Conservation (phyloP, 495 filamentous ascomycete genomes). For the Aspergillus ellipticus region DNA sequence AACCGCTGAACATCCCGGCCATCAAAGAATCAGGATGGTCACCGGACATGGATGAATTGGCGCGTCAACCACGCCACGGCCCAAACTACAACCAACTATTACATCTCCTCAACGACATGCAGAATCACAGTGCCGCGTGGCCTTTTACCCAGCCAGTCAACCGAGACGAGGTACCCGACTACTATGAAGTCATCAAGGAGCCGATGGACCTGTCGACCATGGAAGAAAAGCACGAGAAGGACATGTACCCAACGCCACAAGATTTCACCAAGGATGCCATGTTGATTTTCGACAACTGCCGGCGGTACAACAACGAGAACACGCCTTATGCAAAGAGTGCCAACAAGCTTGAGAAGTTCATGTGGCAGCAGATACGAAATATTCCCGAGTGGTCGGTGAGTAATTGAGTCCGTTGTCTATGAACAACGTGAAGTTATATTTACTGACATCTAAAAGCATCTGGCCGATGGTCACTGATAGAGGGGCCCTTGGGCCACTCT, state of each 20-base stretch:
- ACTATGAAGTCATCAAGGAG: slow-evolving; percentile 97
- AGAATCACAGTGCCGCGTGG: slow-evolving; percentile 89
- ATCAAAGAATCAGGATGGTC: slow-evolving; percentile 93
- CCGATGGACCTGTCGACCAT: slow-evolving; percentile 97
- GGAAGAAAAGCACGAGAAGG: slow-evolving; percentile 92
- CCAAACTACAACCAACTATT: slow-evolving; percentile 93
- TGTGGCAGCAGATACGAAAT: slow-evolving; percentile 89
- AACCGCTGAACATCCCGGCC: slow-evolving; percentile 75
- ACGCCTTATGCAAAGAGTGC: slow-evolving; percentile 95
- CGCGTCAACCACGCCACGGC: slow-evolving; percentile 93
- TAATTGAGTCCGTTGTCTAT: slow-evolving; percentile 23
- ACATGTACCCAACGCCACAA: slow-evolving; percentile 85
- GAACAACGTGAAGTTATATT: slow-evolving; percentile 2
- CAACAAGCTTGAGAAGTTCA: slow-evolving; percentile 92
- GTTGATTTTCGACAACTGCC: slow-evolving; percentile 92
- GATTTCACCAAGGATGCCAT: slow-evolving; percentile 91
- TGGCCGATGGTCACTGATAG: slow-evolving; percentile 45
- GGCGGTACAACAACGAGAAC: slow-evolving; percentile 92
- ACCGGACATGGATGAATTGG: slow-evolving; percentile 94
- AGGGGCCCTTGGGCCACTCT: neutral
- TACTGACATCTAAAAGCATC: slow-evolving; percentile 32
- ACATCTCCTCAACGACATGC: slow-evolving; percentile 90
- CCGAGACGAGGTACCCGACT: slow-evolving; percentile 90
- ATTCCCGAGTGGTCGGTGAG: slow-evolving; percentile 93
- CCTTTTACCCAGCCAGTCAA: slow-evolving; percentile 94